Percentiles rank a stretch among this genome's conserved stretches.
These are phyloP conservation scores for Kwoniella botswanensis DNA, from an alignment of 768 basidiomycete species.

Conservation along the genomic window DNA sequence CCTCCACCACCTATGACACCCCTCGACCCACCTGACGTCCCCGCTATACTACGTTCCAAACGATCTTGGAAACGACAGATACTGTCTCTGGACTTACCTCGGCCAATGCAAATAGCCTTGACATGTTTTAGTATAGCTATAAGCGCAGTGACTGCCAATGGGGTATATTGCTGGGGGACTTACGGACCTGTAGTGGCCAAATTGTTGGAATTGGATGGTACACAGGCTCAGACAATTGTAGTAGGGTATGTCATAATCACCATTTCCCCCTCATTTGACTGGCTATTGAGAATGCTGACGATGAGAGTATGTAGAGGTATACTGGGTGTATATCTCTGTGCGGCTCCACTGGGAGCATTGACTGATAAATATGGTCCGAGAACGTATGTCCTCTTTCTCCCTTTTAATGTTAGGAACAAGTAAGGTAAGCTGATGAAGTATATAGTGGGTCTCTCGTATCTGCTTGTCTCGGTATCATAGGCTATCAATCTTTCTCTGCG, in stretches of 20 bases:
- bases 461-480: conserved; percentile 45
- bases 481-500: conserved; percentile 51
- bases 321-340: conserved; percentile 55
- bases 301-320: conserved; percentile 38
- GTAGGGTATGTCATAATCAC: conserved; percentile 37
- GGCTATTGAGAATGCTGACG: too few species aligned
- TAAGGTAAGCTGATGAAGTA: conserved; percentile 21
- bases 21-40: conserved; percentile 30
- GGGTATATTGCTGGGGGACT: conserved; percentile 58
- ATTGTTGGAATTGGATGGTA: conserved; percentile 42
- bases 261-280: not conserved
- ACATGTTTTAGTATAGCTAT: conserved; percentile 50
- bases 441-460: conserved; percentile 48
- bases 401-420: not conserved
- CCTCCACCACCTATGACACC: conserved; percentile 23
- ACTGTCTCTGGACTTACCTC: conserved; percentile 9
- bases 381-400: conserved; percentile 39
- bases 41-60: conserved; percentile 25
- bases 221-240: conserved; percentile 55
- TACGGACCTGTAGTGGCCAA: conserved; percentile 56
- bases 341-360: conserved; percentile 55
- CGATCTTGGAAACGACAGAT: conserved; percentile 18
- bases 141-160: conserved; percentile 54
- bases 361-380: conserved; percentile 55
- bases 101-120: conserved; percentile 26